Conservation (phyloP, 2,329 filamentous ascomycete genomes). For the Tolypocladium tundrense region DNA sequence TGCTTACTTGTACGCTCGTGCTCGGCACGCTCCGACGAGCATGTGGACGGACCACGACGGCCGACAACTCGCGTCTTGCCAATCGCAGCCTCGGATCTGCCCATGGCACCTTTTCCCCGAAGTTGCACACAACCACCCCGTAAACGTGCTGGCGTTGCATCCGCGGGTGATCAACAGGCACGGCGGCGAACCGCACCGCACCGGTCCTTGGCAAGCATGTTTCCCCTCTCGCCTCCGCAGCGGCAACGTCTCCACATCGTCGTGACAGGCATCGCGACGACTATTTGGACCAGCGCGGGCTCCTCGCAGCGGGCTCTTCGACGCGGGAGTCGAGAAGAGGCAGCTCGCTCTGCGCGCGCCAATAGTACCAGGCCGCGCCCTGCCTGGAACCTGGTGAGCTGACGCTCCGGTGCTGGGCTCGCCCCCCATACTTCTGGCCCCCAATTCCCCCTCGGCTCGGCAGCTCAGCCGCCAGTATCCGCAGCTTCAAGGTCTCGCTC, state of each 20-base stretch:
- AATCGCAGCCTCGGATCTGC: background rate
- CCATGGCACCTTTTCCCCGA: background rate
- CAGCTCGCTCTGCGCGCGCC: background rate
- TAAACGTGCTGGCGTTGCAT: slow-evolving; percentile 1
- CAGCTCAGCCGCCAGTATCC: background rate
- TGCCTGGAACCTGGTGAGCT: background rate
- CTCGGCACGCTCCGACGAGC: background rate
- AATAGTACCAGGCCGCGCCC: no score
- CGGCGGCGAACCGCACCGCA: background rate
- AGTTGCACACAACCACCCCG: background rate
- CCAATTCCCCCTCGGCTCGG: background rate
- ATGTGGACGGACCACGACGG: background rate
- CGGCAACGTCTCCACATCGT: background rate
- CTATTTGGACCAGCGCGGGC: background rate
- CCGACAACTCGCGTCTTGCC: background rate
- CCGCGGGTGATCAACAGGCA: background rate
- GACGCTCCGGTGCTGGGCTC: background rate
- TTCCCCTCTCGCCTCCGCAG: background rate
- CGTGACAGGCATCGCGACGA: background rate
- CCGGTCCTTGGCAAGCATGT: background rate
- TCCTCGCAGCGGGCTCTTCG: background rate
- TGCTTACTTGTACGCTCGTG: no score
- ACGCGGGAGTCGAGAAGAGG: background rate
- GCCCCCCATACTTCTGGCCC: background rate
- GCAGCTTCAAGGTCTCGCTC: background rate